Evolutionary conservation across 176 grass and related monocot species (phyloP).

Genomic region (Avena eriantha): DNA sequence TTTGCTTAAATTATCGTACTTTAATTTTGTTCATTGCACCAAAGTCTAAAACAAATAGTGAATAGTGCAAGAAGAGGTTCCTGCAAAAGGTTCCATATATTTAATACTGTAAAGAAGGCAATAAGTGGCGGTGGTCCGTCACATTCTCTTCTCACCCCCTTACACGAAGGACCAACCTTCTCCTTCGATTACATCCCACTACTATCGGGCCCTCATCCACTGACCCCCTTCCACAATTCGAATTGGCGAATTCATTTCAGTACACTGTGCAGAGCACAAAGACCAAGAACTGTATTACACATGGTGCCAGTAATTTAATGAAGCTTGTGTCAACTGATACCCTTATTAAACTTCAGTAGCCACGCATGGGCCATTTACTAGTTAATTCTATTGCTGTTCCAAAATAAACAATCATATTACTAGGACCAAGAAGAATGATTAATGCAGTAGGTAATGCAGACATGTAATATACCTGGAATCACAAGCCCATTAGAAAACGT

Average conservation of each 20-base stretch:
- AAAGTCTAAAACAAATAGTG: neutral
- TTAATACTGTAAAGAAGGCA: neutral
- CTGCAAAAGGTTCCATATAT: neutral
- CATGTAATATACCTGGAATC: neutral
- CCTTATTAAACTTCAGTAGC: neutral
- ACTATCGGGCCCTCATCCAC: neutral
- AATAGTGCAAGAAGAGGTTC: constrained; percentile 9
- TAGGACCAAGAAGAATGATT: constrained; percentile 16
- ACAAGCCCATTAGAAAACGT: neutral
- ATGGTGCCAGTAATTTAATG: neutral
- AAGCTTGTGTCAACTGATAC: neutral
- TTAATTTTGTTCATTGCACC: constrained; percentile 15
- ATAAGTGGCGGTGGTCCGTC: neutral
- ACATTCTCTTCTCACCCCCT: neutral
- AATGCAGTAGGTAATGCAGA: constrained; percentile 18
- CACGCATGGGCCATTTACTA: neutral
- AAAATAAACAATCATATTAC: neutral
- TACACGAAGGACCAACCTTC: neutral
- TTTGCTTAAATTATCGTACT: no score
- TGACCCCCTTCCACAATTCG: neutral
- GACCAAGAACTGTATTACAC: neutral
- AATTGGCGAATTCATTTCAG: neutral
- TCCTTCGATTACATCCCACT: neutral
- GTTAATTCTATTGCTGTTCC: neutral
- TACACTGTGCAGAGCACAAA: neutral